Evolutionary conservation across 1,284 basidiomycete genomes (phyloP), one percentile per base, ranked within the genome.

Genomic region (Gymnopus androsaceus): DNA sequence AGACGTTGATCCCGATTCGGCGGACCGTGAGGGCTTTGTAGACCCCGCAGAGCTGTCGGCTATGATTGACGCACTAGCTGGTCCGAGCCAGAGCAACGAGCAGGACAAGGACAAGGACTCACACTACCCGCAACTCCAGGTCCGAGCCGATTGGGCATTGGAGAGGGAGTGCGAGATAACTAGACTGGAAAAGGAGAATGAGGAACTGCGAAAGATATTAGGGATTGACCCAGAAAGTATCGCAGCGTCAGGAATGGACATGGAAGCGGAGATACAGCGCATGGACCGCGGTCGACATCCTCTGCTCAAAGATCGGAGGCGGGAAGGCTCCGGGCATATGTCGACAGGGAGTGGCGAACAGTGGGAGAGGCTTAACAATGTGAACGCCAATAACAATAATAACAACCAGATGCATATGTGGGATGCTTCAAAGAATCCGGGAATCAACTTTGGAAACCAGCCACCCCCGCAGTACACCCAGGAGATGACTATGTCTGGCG

Each of bases 161-260:
- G 90, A 94, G 68, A 81, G 94, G 57, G 94, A 96, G 69, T 76
- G 76, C 62, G 93, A 96, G 74, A 90, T 95, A 56, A 66, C 80
- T 33, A 80, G 92, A 36, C 74, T 98, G 34, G 85, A 90, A 67
- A 76, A 75, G 54, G 95, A 96, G 74, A 98, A 98, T 66, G 80
- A 83, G 41, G 77, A 84, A 55, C 75, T 98, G 50, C 78, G 95
- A 54, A 79, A 80, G 64, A 71, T 88, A 69, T 74, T 96, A 34
- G 85, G 82, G 9, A 92, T 95, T 61, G 87, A 90, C 69, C 67
- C 74, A 41, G 76, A 71, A 17, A 78, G 74, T 34, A 75, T 87
- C 51, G 67, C 71, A 6, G 76, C 75, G 50, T 75, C 75, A 51
- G 86, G 84, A 1, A 67, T 85, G 28, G 72, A 69, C 0, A 56